These are phyloP conservation scores for Dittrichia graveolens DNA, from an alignment of 129 eudicot species.

Conservation along the genomic window DNA sequence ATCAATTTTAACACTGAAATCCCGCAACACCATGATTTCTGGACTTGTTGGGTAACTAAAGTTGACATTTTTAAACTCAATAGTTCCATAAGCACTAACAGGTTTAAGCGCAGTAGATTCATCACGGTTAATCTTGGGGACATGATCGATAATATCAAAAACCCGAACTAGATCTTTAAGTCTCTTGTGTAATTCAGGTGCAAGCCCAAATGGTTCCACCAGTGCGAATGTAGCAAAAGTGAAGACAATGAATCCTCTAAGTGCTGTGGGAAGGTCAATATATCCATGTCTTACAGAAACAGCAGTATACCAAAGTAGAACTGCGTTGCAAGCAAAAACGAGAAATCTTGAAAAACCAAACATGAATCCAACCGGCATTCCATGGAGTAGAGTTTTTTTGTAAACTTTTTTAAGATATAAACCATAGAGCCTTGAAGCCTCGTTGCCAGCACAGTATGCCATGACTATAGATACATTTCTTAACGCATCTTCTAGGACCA, in stretches of 20 bases:
- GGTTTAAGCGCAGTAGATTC: slow-evolving; percentile 56
- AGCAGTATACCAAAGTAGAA: slow-evolving; percentile 64
- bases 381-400: slow-evolving; percentile 47
- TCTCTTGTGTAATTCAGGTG: slow-evolving; percentile 48
- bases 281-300: slow-evolving; percentile 40
- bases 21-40: slow-evolving; percentile 51
- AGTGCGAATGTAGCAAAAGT: slow-evolving; percentile 60
- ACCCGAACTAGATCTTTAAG: slow-evolving; percentile 46
- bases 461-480: slow-evolving; percentile 56
- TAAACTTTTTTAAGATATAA: slow-evolving; percentile 45
- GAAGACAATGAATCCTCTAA: slow-evolving; percentile 59
- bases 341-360: slow-evolving; percentile 61
- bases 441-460: slow-evolving; percentile 64
- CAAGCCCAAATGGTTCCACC: slow-evolving; percentile 62
- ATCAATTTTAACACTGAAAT: slow-evolving; percentile 50
- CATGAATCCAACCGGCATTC: slow-evolving; percentile 50
- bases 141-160: slow-evolving; percentile 54
- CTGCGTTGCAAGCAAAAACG: slow-evolving; percentile 57
- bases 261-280: slow-evolving; percentile 51
- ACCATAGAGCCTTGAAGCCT: slow-evolving; percentile 49
- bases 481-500: slow-evolving; percentile 56
- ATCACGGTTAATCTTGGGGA: slow-evolving; percentile 48
- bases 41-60: slow-evolving; percentile 56
- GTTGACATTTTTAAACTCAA: slow-evolving; percentile 55
- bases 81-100: slow-evolving; percentile 50